A percentile compares a stretch with the other conserved stretches of the same genome.
phyloP scores from a whole-genome alignment of 169 alveolate genomes.

The Condylostoma magnum region DNA sequence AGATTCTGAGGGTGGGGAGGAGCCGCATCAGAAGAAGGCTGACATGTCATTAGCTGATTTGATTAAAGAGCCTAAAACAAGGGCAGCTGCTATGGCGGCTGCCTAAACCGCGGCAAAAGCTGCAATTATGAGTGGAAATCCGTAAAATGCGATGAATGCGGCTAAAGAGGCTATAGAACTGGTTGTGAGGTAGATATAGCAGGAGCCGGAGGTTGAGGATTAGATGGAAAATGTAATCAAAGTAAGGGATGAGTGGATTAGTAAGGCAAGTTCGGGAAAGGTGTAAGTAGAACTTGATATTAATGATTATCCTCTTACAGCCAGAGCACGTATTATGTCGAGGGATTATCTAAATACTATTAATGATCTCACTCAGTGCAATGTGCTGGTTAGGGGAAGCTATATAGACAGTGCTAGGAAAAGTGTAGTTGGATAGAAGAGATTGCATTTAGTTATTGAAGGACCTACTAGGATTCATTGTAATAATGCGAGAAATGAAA shows the following conservation, averaged over 20 bases:
- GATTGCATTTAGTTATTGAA: conserved; percentile 20
- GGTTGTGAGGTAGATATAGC: conserved; percentile 11
- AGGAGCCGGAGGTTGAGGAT: neutral
- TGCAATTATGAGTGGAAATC: conserved; percentile 20
- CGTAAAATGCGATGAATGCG: neutral
- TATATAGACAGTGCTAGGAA: conserved; percentile 5
- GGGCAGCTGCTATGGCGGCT: conserved; percentile 31
- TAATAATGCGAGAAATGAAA: conserved; percentile 20
- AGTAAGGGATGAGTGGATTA: conserved; percentile 23
- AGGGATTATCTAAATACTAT: conserved; percentile 24
- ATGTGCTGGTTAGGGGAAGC: conserved; percentile 13
- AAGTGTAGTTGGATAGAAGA: conserved; percentile 20
- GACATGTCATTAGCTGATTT: conserved; percentile 23
- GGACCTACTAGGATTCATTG: conserved; percentile 5
- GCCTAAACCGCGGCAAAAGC: conserved; percentile 34
- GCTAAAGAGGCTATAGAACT: conserved; percentile 33
- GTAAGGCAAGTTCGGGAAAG: neutral
- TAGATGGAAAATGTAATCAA: conserved; percentile 11
- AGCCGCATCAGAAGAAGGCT: neutral
- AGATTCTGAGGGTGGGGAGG: conserved; percentile 5
- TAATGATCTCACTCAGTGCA: conserved; percentile 12
- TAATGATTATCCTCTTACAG: conserved; percentile 28
- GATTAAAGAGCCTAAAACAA: conserved; percentile 28
- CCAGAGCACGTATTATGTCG: conserved; percentile 26
- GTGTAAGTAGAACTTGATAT: conserved; percentile 25